Conservation (phyloP, 768 basidiomycete species). For the Psilocybe azurescens region DNA sequence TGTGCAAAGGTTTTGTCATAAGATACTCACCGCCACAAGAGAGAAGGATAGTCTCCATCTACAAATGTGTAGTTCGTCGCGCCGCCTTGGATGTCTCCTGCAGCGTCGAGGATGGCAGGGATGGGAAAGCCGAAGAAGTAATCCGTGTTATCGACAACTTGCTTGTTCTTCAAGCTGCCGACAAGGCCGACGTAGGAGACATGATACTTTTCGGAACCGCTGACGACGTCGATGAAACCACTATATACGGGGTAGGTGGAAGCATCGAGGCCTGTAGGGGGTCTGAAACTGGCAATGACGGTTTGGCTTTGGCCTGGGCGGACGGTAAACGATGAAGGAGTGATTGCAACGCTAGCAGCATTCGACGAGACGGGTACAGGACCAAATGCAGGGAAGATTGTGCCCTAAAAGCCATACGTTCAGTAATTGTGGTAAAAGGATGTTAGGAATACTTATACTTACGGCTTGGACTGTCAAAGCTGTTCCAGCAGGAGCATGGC, state of each 20-base stretch:
- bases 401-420: constrained; percentile 32
- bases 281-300: constrained; percentile 49
- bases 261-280: constrained; percentile 50
- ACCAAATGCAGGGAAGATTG: constrained; percentile 46
- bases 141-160: constrained; percentile 57
- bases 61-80: constrained; percentile 54
- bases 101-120: constrained; percentile 46
- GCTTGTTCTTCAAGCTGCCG: constrained; percentile 50
- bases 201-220: constrained; percentile 37
- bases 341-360: constrained; percentile 52
- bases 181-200: constrained; percentile 52
- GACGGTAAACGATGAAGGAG: constrained; percentile 49
- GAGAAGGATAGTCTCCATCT: constrained; percentile 42
- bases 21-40: constrained; percentile 41
- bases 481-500: constrained; percentile 61
- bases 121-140: constrained; percentile 47
- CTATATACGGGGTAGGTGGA: constrained; percentile 63
- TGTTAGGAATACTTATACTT: constrained; percentile 1
- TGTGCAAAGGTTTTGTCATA: background rate
- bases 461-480: constrained; percentile 50
- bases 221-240: constrained; percentile 55
- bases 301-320: constrained; percentile 44
- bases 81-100: constrained; percentile 43
- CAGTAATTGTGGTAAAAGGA: background rate
- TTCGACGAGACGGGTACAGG: constrained; percentile 55